Evolutionary conservation across 306 rosid genomes (phyloP).

Genomic region (Prunus mume): DNA sequence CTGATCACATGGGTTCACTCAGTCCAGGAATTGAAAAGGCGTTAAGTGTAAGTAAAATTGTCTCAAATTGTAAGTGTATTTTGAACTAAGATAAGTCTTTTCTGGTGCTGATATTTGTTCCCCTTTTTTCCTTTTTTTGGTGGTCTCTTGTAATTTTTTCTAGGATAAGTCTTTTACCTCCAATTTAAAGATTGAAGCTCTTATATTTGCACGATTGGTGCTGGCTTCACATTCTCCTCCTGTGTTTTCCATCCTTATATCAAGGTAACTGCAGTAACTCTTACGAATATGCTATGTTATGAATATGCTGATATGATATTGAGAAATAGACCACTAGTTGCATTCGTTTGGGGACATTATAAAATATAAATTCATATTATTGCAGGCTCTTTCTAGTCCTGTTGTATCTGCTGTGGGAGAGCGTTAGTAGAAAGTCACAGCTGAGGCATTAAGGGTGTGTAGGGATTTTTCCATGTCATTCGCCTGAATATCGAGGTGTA

Average conservation of each 20-base stretch:
- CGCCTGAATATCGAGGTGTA: slow-evolving; percentile 82
- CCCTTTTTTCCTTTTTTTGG: slow-evolving; percentile 1
- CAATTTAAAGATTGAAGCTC: slow-evolving; percentile 96
- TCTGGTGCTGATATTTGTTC: slow-evolving; percentile 17
- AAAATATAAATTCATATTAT: background rate
- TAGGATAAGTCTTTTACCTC: slow-evolving; percentile 97
- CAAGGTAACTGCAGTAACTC: slow-evolving; percentile 47
- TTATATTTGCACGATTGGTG: slow-evolving; percentile 80
- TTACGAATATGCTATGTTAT: background rate
- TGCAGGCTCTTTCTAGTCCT: slow-evolving; percentile 93
- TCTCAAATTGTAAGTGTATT: slow-evolving; percentile 1
- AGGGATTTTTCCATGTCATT: slow-evolving; percentile 90
- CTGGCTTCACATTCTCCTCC: slow-evolving; percentile 93
- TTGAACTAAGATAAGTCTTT: background rate
- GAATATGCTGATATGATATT: background rate
- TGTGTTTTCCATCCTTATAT: slow-evolving; percentile 83
- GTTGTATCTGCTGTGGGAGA: slow-evolving; percentile 94
- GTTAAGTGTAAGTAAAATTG: slow-evolving; percentile 59
- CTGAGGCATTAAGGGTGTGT: slow-evolving; percentile 96
- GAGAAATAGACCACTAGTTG: background rate
- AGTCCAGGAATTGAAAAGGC: slow-evolving; percentile 98
- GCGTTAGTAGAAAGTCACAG: slow-evolving; percentile 98
- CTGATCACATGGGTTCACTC: slow-evolving; percentile 96
- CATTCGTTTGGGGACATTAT: background rate
- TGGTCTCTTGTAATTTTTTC: slow-evolving; percentile 8